Conservation (phyloP, 805 yeast genomes). For the Candida morakotiae region DNA sequence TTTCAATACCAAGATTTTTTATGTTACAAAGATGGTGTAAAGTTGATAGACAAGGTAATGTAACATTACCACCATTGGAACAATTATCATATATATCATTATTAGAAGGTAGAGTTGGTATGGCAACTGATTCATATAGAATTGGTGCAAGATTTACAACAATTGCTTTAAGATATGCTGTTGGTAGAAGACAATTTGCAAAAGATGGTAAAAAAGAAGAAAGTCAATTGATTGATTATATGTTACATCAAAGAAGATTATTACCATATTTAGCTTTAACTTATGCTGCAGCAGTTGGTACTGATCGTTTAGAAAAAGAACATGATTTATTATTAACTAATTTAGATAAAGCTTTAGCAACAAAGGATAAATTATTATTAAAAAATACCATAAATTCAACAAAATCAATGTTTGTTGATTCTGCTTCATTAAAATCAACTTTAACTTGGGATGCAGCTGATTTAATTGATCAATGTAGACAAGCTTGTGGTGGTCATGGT, state of each 20-base stretch:
- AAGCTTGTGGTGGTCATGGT: slow-evolving; percentile 95
- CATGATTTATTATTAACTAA: slow-evolving; percentile 47
- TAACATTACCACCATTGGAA: slow-evolving; percentile 76
- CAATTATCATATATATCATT: slow-evolving; percentile 87
- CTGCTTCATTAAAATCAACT: slow-evolving; percentile 86
- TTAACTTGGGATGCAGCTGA: slow-evolving; percentile 82
- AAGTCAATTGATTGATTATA: slow-evolving; percentile 77
- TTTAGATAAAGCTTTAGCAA: slow-evolving; percentile 51
- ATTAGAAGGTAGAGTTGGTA: slow-evolving; percentile 82
- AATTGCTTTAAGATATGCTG: slow-evolving; percentile 84
- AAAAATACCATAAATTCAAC: slow-evolving; percentile 51
- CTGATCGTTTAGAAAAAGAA: slow-evolving; percentile 54
- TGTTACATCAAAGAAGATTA: slow-evolving; percentile 83
- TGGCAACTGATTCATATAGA: slow-evolving; percentile 84
- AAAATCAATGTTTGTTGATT: slow-evolving; percentile 76
- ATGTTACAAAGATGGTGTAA: slow-evolving; percentile 79
- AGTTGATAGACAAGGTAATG: slow-evolving; percentile 66
- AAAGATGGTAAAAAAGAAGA: slow-evolving; percentile 40
- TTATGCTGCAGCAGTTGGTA: slow-evolving; percentile 71
- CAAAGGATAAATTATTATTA: slow-evolving; percentile 44
- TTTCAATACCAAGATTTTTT: slow-evolving; percentile 75
- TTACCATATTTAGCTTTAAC: slow-evolving; percentile 80
- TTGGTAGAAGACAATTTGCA: slow-evolving; percentile 83
- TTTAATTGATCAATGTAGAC: slow-evolving; percentile 85
- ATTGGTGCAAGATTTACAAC: slow-evolving; percentile 76